These are phyloP conservation scores for Nasturtium officinale DNA, from an alignment of 345 rosid species.

Conservation along the genomic window DNA sequence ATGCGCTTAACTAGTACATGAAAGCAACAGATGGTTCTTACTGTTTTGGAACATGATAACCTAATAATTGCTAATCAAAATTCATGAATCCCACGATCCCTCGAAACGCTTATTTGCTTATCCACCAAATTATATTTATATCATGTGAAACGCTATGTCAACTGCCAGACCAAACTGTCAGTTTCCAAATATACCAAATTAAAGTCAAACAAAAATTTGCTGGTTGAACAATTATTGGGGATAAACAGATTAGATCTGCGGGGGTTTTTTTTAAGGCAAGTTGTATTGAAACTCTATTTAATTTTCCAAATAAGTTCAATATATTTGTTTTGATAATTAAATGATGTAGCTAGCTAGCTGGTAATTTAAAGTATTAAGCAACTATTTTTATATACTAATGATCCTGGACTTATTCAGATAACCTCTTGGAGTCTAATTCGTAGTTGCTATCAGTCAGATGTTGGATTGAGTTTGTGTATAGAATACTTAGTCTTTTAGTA, in stretches of 20 bases:
- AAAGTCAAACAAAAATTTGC: background rate
- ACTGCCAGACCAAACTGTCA: too few species aligned
- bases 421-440: background rate
- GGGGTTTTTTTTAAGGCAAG: background rate
- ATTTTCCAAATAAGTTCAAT: background rate
- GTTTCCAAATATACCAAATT: background rate
- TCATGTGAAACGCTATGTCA: too few species aligned
- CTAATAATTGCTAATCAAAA: too few species aligned
- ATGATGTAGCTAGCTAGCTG: background rate
- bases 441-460: background rate
- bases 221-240: constrained; percentile 2
- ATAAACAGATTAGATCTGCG: background rate
- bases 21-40: too few species aligned
- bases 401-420: background rate
- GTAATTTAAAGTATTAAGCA: background rate
- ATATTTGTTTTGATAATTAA: background rate
- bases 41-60: too few species aligned
- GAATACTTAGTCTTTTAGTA: background rate
- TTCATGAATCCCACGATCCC: too few species aligned
- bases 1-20: too few species aligned
- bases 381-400: background rate
- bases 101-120: too few species aligned
- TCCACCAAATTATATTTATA: too few species aligned
- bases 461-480: background rate
- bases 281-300: background rate